phyloP scores from a whole-genome alignment of 2,329 filamentous ascomycete species.

The Trichoderma cornu-damae region DNA sequence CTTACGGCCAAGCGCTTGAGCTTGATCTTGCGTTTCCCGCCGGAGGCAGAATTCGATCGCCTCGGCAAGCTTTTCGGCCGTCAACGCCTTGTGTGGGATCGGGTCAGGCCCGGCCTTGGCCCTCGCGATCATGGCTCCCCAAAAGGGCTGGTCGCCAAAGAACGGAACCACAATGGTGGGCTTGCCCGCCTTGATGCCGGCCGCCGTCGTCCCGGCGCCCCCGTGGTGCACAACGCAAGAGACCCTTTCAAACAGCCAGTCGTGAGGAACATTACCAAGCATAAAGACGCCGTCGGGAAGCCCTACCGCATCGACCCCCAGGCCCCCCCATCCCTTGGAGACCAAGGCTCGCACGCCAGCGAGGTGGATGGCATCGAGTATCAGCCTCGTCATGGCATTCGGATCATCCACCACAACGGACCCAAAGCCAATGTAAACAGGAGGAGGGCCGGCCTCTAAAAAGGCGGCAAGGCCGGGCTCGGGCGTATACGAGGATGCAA shows the following conservation, averaged over 20 bases:
- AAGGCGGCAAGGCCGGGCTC: slow-evolving; percentile 61
- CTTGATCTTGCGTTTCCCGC: slow-evolving; percentile 53
- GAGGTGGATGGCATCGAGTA: slow-evolving; percentile 64
- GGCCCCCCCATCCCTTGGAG: slow-evolving; percentile 82
- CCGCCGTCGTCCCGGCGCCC: slow-evolving; percentile 81
- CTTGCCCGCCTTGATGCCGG: slow-evolving; percentile 73
- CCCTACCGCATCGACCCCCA: slow-evolving; percentile 65
- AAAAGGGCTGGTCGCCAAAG: slow-evolving; percentile 81
- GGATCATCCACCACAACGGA: slow-evolving; percentile 78
- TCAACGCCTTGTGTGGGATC: slow-evolving; percentile 64
- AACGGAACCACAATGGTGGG: slow-evolving; percentile 83
- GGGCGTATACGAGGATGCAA: slow-evolving; percentile 62
- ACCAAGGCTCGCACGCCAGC: slow-evolving; percentile 72
- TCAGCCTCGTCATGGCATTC: slow-evolving; percentile 61
- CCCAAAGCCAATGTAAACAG: slow-evolving; percentile 78
- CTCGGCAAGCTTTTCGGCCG: slow-evolving; percentile 58
- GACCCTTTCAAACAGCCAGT: slow-evolving; percentile 81
- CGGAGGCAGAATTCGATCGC: slow-evolving; percentile 58
- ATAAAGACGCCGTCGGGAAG: slow-evolving; percentile 76
- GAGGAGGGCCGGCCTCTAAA: slow-evolving; percentile 61
- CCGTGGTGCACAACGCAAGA: slow-evolving; percentile 83
- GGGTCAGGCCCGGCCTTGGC: slow-evolving; percentile 69
- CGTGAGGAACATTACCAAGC: slow-evolving; percentile 79
- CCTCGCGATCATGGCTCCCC: slow-evolving; percentile 69
- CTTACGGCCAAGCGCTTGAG: slow-evolving; percentile 53